Evolutionary conservation across 257 asterid species (phyloP), one percentile per base, ranked within the genome.

Genomic region (Solanum sitiens): DNA sequence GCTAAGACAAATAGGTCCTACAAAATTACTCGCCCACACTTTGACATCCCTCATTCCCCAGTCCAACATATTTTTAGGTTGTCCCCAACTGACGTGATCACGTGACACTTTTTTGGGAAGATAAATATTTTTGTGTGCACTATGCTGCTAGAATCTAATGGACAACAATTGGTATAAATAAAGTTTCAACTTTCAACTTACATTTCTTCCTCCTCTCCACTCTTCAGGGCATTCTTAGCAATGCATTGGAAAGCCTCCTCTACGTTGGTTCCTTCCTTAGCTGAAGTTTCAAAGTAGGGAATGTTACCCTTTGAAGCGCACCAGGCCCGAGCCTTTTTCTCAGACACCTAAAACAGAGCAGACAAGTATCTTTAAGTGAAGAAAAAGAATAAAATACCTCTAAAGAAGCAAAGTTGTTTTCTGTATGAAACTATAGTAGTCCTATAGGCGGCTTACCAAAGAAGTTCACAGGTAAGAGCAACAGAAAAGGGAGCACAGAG

Each of bases 241-340:
- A 97, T 96, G 90, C 97, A 95, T 89, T 94, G 98, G 91, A 97
- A 97, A 88, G 99, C 99, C 90, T 94, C 99, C 79, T 97, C 99
- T n/a, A 96, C 99, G 70, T 94, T 96, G 90, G 89, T 90, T 73
- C 99, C 99, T 90, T 97, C 99, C 92, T 97, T 97, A 87, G 99
- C 99, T 86, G 99, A 97, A 80, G 99, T 95, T 95, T 97, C 99
- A 73, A 94, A 97, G 93, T 97, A 97, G 83, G 99, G 99, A 87
- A 97, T 97, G 83, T 95, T 95, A 83, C 99, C 99, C 86, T 96
- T 96, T 4, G 98, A 92, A 92, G 98, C 99, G 89, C 99, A 97
- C 99, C 99, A 97, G 40, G 99, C 98, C 80, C 98, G 93, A 37
- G 99, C 99, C 93, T 97, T 96, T 90, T 96, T 97, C 95, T 97